phyloP scores from a whole-genome alignment of 1,284 basidiomycete genomes.

The Sanghuangporus sanghuang region DNA sequence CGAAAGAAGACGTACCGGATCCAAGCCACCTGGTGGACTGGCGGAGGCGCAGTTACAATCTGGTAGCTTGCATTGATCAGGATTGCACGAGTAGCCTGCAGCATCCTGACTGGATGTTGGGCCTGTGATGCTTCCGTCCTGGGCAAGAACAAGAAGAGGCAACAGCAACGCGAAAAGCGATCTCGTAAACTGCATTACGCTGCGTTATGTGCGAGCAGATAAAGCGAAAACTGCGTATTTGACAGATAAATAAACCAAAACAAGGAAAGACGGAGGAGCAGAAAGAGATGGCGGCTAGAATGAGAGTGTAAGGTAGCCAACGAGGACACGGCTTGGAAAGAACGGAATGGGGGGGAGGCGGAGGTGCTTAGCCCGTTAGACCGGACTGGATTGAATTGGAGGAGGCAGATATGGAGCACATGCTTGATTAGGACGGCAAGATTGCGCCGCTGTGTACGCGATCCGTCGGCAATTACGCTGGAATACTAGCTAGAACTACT shows the following conservation, averaged over 20 bases:
- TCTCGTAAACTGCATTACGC: not conserved
- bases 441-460: not conserved
- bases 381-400: not conserved
- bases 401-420: not conserved
- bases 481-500: no score
- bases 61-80: conserved; percentile 60
- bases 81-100: conserved; percentile 66
- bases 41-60: conserved; percentile 70
- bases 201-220: not conserved
- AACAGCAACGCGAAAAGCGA: conserved; percentile 15
- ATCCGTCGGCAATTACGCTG: no score
- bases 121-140: conserved; percentile 47
- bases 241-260: not conserved
- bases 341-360: not conserved
- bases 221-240: no score
- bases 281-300: not conserved
- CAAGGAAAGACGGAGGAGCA: not conserved
- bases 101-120: conserved; percentile 43
- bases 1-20: conserved; percentile 41
- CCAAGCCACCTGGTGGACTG: conserved; percentile 63
- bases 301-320: not conserved
- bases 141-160: conserved; percentile 35
- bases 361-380: not conserved
- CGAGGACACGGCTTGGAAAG: not conserved
- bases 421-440: not conserved